Conservation (phyloP, 345 rosid genomes). For the Gossypium turneri region DNA sequence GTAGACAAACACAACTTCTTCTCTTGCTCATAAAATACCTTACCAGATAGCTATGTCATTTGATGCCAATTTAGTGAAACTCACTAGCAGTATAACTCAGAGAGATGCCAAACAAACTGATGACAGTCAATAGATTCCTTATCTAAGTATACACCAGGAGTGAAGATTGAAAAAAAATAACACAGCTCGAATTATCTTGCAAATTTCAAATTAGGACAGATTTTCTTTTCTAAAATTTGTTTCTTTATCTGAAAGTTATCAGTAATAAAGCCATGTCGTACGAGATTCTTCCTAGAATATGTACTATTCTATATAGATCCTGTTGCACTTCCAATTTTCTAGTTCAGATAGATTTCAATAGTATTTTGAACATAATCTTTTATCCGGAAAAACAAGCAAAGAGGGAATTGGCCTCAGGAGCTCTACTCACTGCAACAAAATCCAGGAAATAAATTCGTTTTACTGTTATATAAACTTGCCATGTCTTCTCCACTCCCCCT, state of each 20-base stretch:
- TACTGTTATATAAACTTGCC: neutral
- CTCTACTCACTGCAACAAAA: neutral
- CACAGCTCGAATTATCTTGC: neutral
- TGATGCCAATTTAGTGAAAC: slow-evolving; percentile 1
- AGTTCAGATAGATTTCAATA: neutral
- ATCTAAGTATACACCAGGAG: neutral
- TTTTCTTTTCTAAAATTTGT: neutral
- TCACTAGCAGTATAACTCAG: neutral
- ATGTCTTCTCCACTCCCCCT: neutral
- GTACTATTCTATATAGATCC: neutral
- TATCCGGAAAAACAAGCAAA: neutral
- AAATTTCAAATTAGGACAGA: neutral
- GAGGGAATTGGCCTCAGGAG: neutral
- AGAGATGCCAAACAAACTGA: neutral
- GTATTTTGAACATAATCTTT: neutral
- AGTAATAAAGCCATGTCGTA: neutral
- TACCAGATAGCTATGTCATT: neutral
- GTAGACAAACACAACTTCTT: neutral
- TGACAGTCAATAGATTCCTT: neutral
- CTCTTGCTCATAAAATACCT: neutral
- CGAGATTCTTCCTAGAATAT: neutral
- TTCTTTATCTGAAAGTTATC: neutral
- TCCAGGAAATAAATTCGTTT: neutral
- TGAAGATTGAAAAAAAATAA: neutral
- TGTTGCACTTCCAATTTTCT: neutral